Evolutionary conservation across 176 grass and related monocot species (phyloP).

Genomic region (Triticum aestivum): DNA sequence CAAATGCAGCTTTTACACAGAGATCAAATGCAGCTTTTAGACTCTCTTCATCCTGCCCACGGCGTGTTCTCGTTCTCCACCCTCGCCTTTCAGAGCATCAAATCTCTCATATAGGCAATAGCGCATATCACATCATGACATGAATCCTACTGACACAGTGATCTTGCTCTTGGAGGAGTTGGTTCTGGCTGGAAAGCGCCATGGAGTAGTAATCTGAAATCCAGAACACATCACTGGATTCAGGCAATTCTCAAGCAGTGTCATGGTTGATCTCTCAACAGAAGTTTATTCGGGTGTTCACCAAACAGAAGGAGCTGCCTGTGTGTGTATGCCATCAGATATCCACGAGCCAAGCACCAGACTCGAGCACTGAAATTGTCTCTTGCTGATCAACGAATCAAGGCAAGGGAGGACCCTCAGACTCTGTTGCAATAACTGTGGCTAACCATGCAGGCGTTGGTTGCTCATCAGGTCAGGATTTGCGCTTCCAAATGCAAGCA

Average conservation of each 20-base stretch:
- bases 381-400: neutral
- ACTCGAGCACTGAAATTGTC: neutral
- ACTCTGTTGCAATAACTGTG: neutral
- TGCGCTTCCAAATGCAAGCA: slow-evolving; percentile 9
- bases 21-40: neutral
- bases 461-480: slow-evolving; percentile 17
- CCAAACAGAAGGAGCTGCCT: neutral
- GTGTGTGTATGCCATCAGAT: neutral
- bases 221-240: neutral
- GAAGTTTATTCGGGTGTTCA: neutral
- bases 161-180: neutral
- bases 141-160: neutral
- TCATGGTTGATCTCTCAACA: neutral
- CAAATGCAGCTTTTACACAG: neutral
- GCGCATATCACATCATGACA: neutral
- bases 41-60: neutral
- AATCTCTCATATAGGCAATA: neutral
- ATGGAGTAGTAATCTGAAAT: neutral
- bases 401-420: neutral
- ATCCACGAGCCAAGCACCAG: neutral
- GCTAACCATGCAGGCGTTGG: neutral
- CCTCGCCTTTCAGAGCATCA: neutral
- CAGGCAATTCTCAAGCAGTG: neutral
- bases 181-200: neutral
- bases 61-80: neutral